Evolutionary conservation across 2,329 filamentous ascomycete genomes (phyloP), one percentile per base, ranked within the genome.

Genomic region (Talaromyces sp.): DNA sequence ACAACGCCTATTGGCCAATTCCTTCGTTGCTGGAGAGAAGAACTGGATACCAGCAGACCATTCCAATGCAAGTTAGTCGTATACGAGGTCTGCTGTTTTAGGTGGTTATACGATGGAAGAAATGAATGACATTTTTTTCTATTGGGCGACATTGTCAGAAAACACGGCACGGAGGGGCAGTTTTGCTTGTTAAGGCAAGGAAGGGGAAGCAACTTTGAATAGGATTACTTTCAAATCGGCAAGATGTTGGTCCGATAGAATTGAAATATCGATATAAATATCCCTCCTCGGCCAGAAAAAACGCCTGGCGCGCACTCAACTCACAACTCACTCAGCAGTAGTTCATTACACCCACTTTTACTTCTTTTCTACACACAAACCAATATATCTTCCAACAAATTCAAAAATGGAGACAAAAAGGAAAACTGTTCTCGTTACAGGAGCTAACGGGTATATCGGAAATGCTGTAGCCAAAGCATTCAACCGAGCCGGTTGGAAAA

Each of bases 401-500:
- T 8, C 15, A 19, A n/a, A 30, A n/a, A 53, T 47, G 44, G 44
- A 30, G 4, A 2, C 28, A 1, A 17, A 30, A 15, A 27, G 27
- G 4, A 22, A 22, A 17, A 54, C 42, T 57, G 59, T 58, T 13
- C 59, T 61, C 27, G 55, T 61, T 33, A 61, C 59, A 28, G 59
- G 59, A 4, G 59, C 59, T 44, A 61, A 61, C 17, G 59, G 59
- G 25, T 61, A 61, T 55, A 61, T 61, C 27, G 59, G 59, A 54
- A 61, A 61, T n/a, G 59, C 59, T 17, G 59, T 61, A 6, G 59
- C 59, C 47, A 61, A 61, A 36, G 59, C 54, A 28, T 61, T 61
- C 36, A 61, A 54, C 36, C 54, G 59, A 49, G 47, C 55, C 28
- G 59, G 59, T 22, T 62, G 60, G 60, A 56, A 39, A 42, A 62